Conservation (phyloP, 1,284 basidiomycete genomes). For the Paramarasmius palmivorus region DNA sequence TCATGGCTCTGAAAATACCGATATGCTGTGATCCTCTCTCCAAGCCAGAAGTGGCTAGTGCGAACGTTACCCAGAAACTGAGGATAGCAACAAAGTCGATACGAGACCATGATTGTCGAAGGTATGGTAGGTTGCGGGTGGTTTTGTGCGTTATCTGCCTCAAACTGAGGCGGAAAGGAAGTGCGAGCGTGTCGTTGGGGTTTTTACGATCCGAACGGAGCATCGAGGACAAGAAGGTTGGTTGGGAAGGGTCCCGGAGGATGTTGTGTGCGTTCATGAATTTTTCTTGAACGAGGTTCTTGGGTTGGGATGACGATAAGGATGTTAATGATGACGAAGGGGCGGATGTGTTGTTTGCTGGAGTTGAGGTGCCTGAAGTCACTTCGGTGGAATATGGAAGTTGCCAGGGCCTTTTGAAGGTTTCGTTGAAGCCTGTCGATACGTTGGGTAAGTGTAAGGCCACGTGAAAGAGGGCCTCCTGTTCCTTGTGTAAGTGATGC, state of each 20-base stretch:
- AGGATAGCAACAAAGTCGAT: slow-evolving; percentile 76
- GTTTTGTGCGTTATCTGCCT: slow-evolving; percentile 53
- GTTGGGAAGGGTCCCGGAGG: slow-evolving; percentile 33
- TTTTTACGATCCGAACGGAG: slow-evolving; percentile 45
- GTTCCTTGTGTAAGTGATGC: slow-evolving; percentile 16
- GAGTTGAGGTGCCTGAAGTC: slow-evolving; percentile 21
- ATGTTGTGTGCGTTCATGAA: slow-evolving; percentile 6
- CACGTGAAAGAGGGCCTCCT: slow-evolving; percentile 26
- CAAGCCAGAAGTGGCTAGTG: slow-evolving; percentile 60
- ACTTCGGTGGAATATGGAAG: slow-evolving; percentile 14
- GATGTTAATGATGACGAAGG: not conserved
- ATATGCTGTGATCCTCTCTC: slow-evolving; percentile 76
- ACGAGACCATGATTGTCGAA: slow-evolving; percentile 91
- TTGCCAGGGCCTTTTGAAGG: slow-evolving; percentile 33
- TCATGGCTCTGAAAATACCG: slow-evolving; percentile 88
- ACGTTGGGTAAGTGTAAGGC: slow-evolving; percentile 24
- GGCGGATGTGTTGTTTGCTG: not conserved
- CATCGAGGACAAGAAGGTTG: slow-evolving; percentile 49
- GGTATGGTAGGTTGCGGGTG: slow-evolving; percentile 74
- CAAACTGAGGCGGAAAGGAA: slow-evolving; percentile 71
- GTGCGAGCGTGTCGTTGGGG: slow-evolving; percentile 42
- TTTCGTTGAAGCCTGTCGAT: slow-evolving; percentile 29
- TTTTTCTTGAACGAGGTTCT: slow-evolving; percentile 8
- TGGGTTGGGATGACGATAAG: slow-evolving; percentile 4
- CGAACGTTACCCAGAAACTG: slow-evolving; percentile 57